phyloP scores from a whole-genome alignment of 1,139 yeast genomes.

The Sugiyamaella paludigena region DNA sequence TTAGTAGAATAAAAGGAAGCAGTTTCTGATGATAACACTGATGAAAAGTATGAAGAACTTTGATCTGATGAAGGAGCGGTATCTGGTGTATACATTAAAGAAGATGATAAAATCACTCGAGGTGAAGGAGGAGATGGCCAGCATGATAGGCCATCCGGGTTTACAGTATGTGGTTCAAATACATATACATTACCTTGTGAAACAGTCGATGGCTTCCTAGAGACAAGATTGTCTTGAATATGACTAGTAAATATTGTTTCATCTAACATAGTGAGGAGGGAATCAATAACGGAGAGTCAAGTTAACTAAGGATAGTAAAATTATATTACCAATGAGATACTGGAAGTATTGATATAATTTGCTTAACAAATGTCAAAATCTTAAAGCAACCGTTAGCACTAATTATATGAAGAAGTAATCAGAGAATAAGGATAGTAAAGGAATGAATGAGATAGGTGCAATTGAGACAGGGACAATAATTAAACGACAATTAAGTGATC shows the following conservation, averaged over 20 bases:
- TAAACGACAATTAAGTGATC: no score
- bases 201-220: constrained; percentile 14
- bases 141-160: constrained; percentile 11
- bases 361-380: no score
- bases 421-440: no score
- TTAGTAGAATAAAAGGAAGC: constrained; percentile 16
- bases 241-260: constrained; percentile 6
- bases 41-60: constrained; percentile 14
- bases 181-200: constrained; percentile 12
- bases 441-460: no score
- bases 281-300: neutral
- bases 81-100: constrained; percentile 15
- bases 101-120: constrained; percentile 7
- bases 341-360: no score
- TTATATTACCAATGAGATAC: no score
- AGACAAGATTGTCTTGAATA: constrained; percentile 12
- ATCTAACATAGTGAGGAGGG: constrained; percentile 11
- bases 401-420: no score
- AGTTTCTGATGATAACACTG: constrained; percentile 18
- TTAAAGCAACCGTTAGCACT: no score
- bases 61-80: constrained; percentile 3
- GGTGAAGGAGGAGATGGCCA: constrained; percentile 16
- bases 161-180: constrained; percentile 11
- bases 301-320: no score
- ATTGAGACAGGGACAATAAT: no score